Evolutionary conservation across 345 rosid species (phyloP), one percentile per base, ranked within the genome.

Genomic region (Chamaenerion angustifolium): DNA sequence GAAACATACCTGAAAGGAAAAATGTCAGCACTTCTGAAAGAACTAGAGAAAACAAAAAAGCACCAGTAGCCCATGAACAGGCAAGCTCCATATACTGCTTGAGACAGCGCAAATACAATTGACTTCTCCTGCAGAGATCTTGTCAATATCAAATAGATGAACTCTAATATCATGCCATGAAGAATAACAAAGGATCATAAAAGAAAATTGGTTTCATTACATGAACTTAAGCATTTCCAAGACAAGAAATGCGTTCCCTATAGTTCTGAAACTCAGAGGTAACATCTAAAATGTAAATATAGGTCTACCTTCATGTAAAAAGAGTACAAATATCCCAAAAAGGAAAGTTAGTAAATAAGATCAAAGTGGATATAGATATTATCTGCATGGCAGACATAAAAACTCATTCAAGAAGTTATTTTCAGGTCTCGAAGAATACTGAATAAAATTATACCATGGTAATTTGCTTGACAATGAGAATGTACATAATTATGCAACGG

Each of bases 21-120:
- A 60, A 88, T 78, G 58, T 70, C 71, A 23, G 66, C 61, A 65
- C 64, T 65, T 66, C 59, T 72, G 63, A 56, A 80, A 49, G 58
- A 69, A 70, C 57, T 44, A 44, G 51, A 59, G 49, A 76, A 49
- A 56, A 92, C 80, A 68, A 84, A 93, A 70, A 78, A 93, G 37
- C 81, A 71, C 99, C 96, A 93, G 53, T 93, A 85, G 63, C 96
- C 88, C 48, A 85, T 16, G 58, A 81, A 74, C 42, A 87, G 56
- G 74, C 75, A 73, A 51, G 75, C 74, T 65, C 88, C 96, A 72
- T 80, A 87, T 60, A 93, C 93, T 57, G 73, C 78, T 66, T 87
- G 95, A 41, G 95, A 84, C 54, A 84, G 37, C 18, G 84, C 85
- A 55, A 84, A 92, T 54, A 70, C 56, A 57, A 74, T 75, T 50